Percentiles rank a stretch among this genome's conserved stretches.
Conservation (phyloP, 169 alveolate species). For the Eimeria praecox region DNA sequence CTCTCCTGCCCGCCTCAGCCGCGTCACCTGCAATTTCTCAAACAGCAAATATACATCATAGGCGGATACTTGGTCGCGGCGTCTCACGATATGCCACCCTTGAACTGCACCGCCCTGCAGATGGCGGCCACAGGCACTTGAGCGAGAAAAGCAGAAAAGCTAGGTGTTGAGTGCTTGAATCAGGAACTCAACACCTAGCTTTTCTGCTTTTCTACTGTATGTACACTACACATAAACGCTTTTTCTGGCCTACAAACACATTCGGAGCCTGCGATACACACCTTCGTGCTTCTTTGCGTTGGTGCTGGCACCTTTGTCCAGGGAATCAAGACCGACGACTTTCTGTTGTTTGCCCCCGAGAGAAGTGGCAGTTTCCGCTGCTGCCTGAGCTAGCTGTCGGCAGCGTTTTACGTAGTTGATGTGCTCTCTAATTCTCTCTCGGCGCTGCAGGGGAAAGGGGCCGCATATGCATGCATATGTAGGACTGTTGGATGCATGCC, state of each 20-base stretch:
- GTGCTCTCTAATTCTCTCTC: constrained; percentile 63
- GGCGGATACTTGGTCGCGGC: neutral
- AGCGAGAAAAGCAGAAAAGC: neutral
- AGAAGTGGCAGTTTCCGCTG: constrained; percentile 6
- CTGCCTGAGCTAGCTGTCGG: constrained; percentile 43
- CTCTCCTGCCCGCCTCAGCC: neutral
- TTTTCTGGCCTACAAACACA: neutral
- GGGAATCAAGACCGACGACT: neutral
- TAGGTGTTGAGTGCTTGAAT: neutral
- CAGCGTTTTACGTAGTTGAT: constrained; percentile 34
- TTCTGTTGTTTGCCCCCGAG: neutral
- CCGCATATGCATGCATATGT: neutral
- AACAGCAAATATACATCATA: neutral
- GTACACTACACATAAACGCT: neutral
- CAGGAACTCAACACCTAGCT: neutral
- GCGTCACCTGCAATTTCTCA: neutral
- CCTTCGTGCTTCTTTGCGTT: neutral
- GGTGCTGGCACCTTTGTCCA: neutral
- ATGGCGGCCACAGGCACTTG: neutral
- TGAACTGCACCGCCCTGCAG: neutral
- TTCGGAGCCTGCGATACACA: neutral
- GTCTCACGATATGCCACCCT: neutral
- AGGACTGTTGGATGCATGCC: neutral
- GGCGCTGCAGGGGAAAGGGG: constrained; percentile 56
- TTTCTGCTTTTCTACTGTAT: neutral